Evolutionary conservation across 1,284 basidiomycete species (phyloP).

Genomic region (Fomitopsis betulina): DNA sequence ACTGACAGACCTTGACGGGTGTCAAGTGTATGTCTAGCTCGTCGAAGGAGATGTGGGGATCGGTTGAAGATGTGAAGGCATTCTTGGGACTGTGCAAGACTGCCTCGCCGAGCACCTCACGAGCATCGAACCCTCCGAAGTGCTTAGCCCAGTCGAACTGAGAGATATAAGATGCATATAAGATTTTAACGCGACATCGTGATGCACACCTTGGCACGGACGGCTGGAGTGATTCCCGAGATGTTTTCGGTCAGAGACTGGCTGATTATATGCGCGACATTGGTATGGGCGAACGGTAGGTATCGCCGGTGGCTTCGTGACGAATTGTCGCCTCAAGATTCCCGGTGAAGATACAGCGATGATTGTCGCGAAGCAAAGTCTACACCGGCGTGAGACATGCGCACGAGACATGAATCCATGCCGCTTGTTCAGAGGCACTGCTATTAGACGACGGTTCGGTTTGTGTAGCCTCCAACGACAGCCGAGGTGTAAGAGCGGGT

Average conservation of each 20-base stretch:
- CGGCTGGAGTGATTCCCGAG: neutral
- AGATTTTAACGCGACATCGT: too few relatives aligned
- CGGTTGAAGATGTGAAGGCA: too few relatives aligned
- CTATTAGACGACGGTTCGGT: neutral
- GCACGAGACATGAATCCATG: neutral
- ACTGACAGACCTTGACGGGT: slow-evolving; percentile 3
- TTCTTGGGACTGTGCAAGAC: too few relatives aligned
- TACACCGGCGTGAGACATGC: neutral
- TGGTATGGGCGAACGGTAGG: neutral
- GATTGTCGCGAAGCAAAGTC: neutral
- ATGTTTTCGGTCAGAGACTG: neutral
- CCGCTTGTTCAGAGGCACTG: slow-evolving; percentile 3
- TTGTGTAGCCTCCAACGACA: slow-evolving; percentile 1
- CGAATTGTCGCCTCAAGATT: neutral
- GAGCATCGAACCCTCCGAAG: neutral
- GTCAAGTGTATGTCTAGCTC: slow-evolving; percentile 6
- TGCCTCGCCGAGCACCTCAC: slow-evolving; percentile 2
- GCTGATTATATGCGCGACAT: slow-evolving; percentile 11
- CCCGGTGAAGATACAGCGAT: neutral
- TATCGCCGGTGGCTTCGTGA: too few relatives aligned
- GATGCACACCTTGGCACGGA: slow-evolving; percentile 1
- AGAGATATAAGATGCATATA: neutral
- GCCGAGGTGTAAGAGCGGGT: neutral
- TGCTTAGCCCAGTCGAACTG: neutral
- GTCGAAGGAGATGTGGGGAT: neutral